phyloP scores from a whole-genome alignment of 2,329 filamentous ascomycete species.

The Fusarium anthophilum region DNA sequence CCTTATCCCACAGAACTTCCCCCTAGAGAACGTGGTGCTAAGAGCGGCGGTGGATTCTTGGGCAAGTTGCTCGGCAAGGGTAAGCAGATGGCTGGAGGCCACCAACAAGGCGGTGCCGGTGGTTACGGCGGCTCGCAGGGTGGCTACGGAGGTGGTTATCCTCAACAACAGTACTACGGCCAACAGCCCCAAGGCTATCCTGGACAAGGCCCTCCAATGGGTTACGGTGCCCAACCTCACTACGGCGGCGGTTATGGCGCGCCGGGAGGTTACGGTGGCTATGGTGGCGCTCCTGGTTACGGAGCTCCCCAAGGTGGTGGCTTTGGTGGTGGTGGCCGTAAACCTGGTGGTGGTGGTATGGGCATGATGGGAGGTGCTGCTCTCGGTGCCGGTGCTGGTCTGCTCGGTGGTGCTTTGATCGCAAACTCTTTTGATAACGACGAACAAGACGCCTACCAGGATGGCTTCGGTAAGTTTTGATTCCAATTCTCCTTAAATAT shows the following conservation, averaged over 20 bases:
- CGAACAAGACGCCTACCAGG: slow-evolving; percentile 65
- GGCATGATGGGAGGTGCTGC: slow-evolving; percentile 79
- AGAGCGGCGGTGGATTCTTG: slow-evolving; percentile 58
- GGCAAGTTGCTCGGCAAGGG: slow-evolving; percentile 64
- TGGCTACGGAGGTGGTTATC: slow-evolving; percentile 41
- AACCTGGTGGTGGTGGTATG: slow-evolving; percentile 58
- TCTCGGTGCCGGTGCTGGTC: slow-evolving; percentile 81
- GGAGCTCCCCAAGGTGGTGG: slow-evolving; percentile 46
- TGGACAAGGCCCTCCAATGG: slow-evolving; percentile 41
- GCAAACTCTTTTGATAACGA: slow-evolving; percentile 72
- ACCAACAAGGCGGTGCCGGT: slow-evolving; percentile 28
- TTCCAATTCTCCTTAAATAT: neutral
- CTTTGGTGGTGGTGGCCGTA: slow-evolving; percentile 44
- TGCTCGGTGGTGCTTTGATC: slow-evolving; percentile 80
- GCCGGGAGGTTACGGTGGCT: slow-evolving; percentile 38
- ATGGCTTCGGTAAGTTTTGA: slow-evolving; percentile 52
- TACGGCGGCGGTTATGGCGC: slow-evolving; percentile 37
- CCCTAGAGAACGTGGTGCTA: slow-evolving; percentile 51
- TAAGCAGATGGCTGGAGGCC: slow-evolving; percentile 48
- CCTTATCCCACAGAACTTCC: slow-evolving; percentile 54
- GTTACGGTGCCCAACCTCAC: slow-evolving; percentile 41
- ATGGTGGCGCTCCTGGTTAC: slow-evolving; percentile 44
- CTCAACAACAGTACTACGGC: slow-evolving; percentile 42
- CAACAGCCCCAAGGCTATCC: slow-evolving; percentile 40
- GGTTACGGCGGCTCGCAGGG: slow-evolving; percentile 28